Base-by-base conservation (phyloP, 352 stramenopile species). In the Phytopythium vexans region DNA sequence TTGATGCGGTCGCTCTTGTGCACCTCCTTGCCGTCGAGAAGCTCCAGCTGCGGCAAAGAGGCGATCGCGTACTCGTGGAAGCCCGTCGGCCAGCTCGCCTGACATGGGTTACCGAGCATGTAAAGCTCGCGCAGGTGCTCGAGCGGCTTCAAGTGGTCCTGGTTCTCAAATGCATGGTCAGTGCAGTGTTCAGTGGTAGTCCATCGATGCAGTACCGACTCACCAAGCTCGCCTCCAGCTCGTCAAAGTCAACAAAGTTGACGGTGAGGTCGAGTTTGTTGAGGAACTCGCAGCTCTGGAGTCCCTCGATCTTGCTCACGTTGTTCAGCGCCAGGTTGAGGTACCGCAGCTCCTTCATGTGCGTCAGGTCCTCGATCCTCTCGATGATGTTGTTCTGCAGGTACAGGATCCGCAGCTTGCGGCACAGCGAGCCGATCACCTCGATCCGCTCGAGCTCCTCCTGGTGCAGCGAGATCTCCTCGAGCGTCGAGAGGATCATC, bases 321-420 rank as follows among this genome's bases (percentile, higher is more conserved):
- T 98, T 98, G 70, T 98, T 98, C 12, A 98, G 76, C 31, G 94
- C 94, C 47, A 98, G 74, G 66, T 98, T 98, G 31, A 98, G 75
- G 73, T 98, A 98, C 55, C 96, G 79, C 12, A 98, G 73, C 53
- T 94, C 75, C 60, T 97, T 98, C 61, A 98, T 82, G 57, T 97
- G 89, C 64, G 88, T 85, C 48, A 98, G 66, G 62, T 97, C 89
- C 56, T 97, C 77, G 38, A 98, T 97, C 41, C 86, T 84, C 9
- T 86, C 66, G 58, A 98, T 98, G 59, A 98, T 97, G 71, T 98
- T 98, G 77, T 98, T 98, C 60, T 98, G 93, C 37, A 98, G 74
- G 55, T 98, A 95, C 14, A 98, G 58, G 45, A 98, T 98, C 52
- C 93, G 95, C 15, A 98, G 63, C 51, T 93, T 89, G 34, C 88